phyloP scores from a whole-genome alignment of 2,329 filamentous ascomycete genomes.

The Seiridium unicorne region DNA sequence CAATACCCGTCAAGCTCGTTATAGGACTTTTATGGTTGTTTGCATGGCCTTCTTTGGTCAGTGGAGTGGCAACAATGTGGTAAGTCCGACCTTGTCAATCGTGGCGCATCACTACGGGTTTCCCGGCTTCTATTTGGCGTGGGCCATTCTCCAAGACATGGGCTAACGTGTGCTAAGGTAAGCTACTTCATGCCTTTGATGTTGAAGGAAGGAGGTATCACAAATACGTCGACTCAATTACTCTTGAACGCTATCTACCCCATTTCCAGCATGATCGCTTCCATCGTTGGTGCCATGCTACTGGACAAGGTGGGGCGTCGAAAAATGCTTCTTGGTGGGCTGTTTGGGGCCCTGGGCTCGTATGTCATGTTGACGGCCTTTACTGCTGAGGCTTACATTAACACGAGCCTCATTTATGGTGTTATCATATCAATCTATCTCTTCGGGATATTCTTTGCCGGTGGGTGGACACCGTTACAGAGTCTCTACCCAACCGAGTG shows the following conservation, averaged over 20 bases:
- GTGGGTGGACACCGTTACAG: slow-evolving; percentile 29
- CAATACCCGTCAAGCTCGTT: slow-evolving; percentile 41
- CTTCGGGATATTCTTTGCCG: slow-evolving; percentile 27
- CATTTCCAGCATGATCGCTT: slow-evolving; percentile 33
- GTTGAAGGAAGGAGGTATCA: slow-evolving; percentile 34
- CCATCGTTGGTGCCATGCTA: slow-evolving; percentile 29
- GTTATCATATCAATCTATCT: slow-evolving; percentile 31
- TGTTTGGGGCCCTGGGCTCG: slow-evolving; percentile 11
- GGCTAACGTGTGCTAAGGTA: background rate
- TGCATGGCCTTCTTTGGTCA: slow-evolving; percentile 49
- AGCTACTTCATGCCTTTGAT: slow-evolving; percentile 35
- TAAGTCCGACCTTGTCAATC: slow-evolving; percentile 13
- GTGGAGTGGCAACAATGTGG: slow-evolving; percentile 37
- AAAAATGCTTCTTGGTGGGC: slow-evolving; percentile 29
- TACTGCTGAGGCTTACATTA: slow-evolving; percentile 24
- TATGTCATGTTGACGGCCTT: slow-evolving; percentile 19
- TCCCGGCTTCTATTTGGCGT: too few species aligned
- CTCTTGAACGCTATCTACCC: slow-evolving; percentile 35
- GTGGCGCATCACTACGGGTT: background rate
- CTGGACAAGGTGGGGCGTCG: slow-evolving; percentile 33
- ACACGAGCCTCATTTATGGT: slow-evolving; percentile 13
- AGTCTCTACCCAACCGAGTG: slow-evolving; percentile 32
- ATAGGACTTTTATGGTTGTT: slow-evolving; percentile 44
- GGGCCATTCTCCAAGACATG: too few species aligned
- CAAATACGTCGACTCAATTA: slow-evolving; percentile 30